These are phyloP conservation scores for Tolypocladium album DNA, from an alignment of 2,329 filamentous ascomycete genomes.

Conservation along the genomic window DNA sequence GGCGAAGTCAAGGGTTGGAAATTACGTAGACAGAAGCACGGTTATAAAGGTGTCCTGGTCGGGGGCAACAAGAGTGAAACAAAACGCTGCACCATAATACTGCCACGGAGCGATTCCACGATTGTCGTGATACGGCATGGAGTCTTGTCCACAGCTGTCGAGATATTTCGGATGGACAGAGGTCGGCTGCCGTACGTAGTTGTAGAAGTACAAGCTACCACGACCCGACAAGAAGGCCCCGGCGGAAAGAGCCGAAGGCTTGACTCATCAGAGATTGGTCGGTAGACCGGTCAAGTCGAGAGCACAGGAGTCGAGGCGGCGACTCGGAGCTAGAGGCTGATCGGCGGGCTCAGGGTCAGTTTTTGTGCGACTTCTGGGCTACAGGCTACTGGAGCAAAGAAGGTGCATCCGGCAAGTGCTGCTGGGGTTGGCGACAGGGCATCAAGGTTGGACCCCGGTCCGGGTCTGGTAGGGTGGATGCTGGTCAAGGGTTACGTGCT, in stretches of 20 bases:
- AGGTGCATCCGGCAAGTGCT: slow-evolving; percentile 31
- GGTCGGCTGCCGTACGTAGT: slow-evolving; percentile 23
- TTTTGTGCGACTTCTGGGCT: slow-evolving; percentile 39
- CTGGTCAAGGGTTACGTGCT: slow-evolving; percentile 25
- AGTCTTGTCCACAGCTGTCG: slow-evolving; percentile 34
- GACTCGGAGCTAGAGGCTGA: slow-evolving; percentile 19
- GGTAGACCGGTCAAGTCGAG: slow-evolving; percentile 14
- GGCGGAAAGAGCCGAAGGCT: slow-evolving; percentile 1
- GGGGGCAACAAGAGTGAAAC: slow-evolving; percentile 33
- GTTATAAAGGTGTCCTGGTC: slow-evolving; percentile 7
- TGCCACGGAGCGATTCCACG: slow-evolving; percentile 32
- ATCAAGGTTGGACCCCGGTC: slow-evolving; percentile 21
- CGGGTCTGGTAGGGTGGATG: slow-evolving; percentile 23
- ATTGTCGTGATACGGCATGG: slow-evolving; percentile 38
- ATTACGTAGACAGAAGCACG: background rate
- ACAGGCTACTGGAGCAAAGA: slow-evolving; percentile 22
- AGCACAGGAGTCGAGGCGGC: slow-evolving; percentile 11
- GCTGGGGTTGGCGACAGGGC: slow-evolving; percentile 28
- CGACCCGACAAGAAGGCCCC: slow-evolving; percentile 13
- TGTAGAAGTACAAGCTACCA: slow-evolving; percentile 28
- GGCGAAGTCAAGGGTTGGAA: background rate
- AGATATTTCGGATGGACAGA: slow-evolving; percentile 16
- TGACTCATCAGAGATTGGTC: slow-evolving; percentile 8
- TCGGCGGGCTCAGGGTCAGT: slow-evolving; percentile 31
- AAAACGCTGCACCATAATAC: slow-evolving; percentile 42